Base-by-base conservation (phyloP, 129 eudicot species). In the Logfia minima region DNA sequence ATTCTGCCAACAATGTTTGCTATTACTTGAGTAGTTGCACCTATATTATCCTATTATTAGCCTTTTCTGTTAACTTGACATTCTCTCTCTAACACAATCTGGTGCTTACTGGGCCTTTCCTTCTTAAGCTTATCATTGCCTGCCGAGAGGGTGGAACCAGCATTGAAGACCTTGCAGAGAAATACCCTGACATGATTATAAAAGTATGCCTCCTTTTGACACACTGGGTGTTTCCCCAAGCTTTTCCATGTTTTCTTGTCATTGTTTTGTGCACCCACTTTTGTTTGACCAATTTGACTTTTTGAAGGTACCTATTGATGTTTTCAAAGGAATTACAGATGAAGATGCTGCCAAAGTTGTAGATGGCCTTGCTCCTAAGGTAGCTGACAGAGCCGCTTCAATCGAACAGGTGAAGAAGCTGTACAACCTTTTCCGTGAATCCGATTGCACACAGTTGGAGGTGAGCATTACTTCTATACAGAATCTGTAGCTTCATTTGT, bases 141-240 rank as follows among this genome's bases (percentile, higher is more conserved):
- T 94, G 97, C 74, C 71, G 85, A 74, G 87, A 94, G 83, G 98
- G 98, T 75, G 98, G 98, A 80, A 94, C 98, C 75, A 94, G 98
- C 80, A 94, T 94, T 67, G 98, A 94, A 86, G 98, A 94, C 86
- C 97, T 94, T 83, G 98, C 98, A 18, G 98, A 94, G 79, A 86
- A 92, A 78, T 90, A 82, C 64, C 98, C 98, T 16, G 98, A 91
- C 73, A 86, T 91, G 97, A 94, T 94, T 73, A 86, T 94, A 29
- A 94, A 94, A 93, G 98, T 89, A 75, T 3, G 16, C 58, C 68
- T 23, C 64, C 65, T 59, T 63, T 75, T 8, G 23, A 3, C 4
- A 19, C 1, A 51, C 3, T 16, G 6, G 37, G 26, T 45, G 45
- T n/a, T 53, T 13, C 26, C 31, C 5, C 7, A 14, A 16, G 4